Evolutionary conservation across 352 stramenopile genomes (phyloP).

Genomic region (Globisporangium irregulare): DNA sequence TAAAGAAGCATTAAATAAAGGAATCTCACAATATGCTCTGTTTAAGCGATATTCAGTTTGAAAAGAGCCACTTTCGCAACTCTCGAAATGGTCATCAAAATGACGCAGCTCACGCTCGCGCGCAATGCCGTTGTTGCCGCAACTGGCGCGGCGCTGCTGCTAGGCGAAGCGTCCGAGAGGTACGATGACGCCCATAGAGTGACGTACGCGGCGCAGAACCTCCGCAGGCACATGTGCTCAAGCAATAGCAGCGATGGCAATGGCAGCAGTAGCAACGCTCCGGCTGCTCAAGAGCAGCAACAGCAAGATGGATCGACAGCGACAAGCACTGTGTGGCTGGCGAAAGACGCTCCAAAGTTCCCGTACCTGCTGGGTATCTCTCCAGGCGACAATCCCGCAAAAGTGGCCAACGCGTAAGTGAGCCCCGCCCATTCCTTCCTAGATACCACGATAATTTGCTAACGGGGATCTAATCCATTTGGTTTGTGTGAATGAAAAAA

Average conservation of each 20-base stretch:
- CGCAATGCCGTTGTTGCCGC: conserved; percentile 17
- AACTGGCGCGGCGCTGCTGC: conserved; percentile 22
- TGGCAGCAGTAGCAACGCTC: neutral
- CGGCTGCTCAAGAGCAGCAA: conserved; percentile 1
- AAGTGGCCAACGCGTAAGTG: conserved; percentile 32
- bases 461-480: conserved; percentile 1
- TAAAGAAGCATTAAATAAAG: neutral
- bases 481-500: neutral
- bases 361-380: conserved; percentile 65
- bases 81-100: conserved; percentile 1
- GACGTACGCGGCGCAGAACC: conserved; percentile 36
- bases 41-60: neutral
- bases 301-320: neutral
- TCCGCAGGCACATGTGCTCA: conserved; percentile 16
- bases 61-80: conserved; percentile 11
- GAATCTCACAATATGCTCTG: neutral
- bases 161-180: conserved; percentile 37
- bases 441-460: neutral
- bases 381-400: conserved; percentile 41
- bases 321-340: conserved; percentile 35
- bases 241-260: conserved; percentile 5
- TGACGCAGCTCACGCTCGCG: conserved; percentile 20
- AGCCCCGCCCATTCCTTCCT: neutral
- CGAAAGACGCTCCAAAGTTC: conserved; percentile 50
- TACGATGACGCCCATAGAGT: conserved; percentile 37